Evolutionary conservation across 2,329 filamentous ascomycete genomes (phyloP).

Genomic region (Fusarium sp.): DNA sequence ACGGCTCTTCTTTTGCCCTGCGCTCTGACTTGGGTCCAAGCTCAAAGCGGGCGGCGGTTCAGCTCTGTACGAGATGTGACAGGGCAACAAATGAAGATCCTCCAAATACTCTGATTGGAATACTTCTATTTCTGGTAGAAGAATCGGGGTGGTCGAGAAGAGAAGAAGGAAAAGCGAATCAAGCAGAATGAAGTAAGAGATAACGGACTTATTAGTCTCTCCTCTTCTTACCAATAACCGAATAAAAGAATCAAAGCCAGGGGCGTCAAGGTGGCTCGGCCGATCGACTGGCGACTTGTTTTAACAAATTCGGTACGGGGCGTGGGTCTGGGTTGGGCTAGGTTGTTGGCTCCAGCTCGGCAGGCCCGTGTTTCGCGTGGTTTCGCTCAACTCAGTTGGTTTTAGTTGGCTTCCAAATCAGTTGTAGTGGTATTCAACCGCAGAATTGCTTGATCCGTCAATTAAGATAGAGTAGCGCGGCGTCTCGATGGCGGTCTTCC

Average conservation of each 20-base stretch:
- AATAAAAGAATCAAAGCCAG: constrained; percentile 30
- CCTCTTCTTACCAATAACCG: constrained; percentile 25
- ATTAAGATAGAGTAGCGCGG: constrained; percentile 10
- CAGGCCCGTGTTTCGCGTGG: constrained; percentile 47
- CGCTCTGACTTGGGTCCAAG: constrained; percentile 39
- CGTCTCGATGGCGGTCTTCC: constrained; percentile 11
- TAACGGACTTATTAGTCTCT: constrained; percentile 31
- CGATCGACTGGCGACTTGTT: constrained; percentile 45
- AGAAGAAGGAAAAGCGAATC: constrained; percentile 15
- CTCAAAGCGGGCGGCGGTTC: constrained; percentile 41
- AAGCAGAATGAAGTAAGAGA: constrained; percentile 19
- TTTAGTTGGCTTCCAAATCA: constrained; percentile 33
- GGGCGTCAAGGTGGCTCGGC: constrained; percentile 43
- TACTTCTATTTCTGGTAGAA: constrained; percentile 14
- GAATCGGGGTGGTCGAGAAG: constrained; percentile 3
- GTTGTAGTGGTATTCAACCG: constrained; percentile 15
- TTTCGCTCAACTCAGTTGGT: constrained; percentile 42
- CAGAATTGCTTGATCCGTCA: constrained; percentile 36
- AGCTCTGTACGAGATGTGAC: constrained; percentile 42
- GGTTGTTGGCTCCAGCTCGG: constrained; percentile 42
- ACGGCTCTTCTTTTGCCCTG: constrained; percentile 28
- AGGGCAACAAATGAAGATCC: constrained; percentile 18
- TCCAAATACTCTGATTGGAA: neutral
- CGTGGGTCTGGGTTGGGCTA: constrained; percentile 8
- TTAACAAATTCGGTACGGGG: constrained; percentile 40